A percentile compares a stretch with the other conserved stretches of the same genome.
phyloP scores from a whole-genome alignment of 208 protist species.

The Acanthamoeba healyi region DNA sequence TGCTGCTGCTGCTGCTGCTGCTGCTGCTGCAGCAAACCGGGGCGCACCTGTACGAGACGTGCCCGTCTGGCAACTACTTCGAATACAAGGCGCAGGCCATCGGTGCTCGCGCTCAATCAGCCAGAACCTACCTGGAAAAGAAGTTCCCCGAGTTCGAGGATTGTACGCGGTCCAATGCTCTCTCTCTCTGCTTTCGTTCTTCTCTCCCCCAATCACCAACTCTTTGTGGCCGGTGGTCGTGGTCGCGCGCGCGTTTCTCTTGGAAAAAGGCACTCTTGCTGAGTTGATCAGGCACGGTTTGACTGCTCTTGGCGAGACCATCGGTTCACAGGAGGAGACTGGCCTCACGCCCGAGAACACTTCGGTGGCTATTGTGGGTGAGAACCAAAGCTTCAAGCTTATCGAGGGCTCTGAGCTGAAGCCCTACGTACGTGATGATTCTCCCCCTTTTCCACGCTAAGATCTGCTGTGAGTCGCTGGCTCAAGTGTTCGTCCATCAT shows the following conservation, averaged over 20 bases:
- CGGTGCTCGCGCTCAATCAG: constrained; percentile 98
- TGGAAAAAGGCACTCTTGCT: constrained; percentile 87
- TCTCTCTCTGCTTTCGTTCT: too few relatives aligned
- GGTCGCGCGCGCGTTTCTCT: neutral
- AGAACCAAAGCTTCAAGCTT: constrained; percentile 9
- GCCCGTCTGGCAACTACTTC: constrained; percentile 98
- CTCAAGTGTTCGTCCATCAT: too few relatives aligned
- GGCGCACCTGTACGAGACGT: constrained; percentile 97
- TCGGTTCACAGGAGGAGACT: constrained; percentile 77
- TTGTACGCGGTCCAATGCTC: constrained; percentile 71
- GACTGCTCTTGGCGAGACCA: constrained; percentile 95
- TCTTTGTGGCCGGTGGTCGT: neutral
- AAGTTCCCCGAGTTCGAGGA: constrained; percentile 95
- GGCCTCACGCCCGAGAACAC: constrained; percentile 24
- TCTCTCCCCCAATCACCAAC: neutral
- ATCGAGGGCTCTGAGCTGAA: constrained; percentile 10
- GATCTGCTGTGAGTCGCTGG: too few relatives aligned
- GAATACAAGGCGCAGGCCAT: constrained; percentile 99
- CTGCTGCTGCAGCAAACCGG: constrained; percentile 91
- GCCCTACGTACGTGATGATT: constrained; percentile 38
- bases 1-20: neutral
- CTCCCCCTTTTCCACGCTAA: neutral
- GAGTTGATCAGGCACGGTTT: constrained; percentile 96
- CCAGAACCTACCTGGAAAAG: constrained; percentile 99
- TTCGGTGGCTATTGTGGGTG: constrained; percentile 63